phyloP scores from a whole-genome alignment of 2,329 filamentous ascomycete genomes.

The Cytospora piceicola region DNA sequence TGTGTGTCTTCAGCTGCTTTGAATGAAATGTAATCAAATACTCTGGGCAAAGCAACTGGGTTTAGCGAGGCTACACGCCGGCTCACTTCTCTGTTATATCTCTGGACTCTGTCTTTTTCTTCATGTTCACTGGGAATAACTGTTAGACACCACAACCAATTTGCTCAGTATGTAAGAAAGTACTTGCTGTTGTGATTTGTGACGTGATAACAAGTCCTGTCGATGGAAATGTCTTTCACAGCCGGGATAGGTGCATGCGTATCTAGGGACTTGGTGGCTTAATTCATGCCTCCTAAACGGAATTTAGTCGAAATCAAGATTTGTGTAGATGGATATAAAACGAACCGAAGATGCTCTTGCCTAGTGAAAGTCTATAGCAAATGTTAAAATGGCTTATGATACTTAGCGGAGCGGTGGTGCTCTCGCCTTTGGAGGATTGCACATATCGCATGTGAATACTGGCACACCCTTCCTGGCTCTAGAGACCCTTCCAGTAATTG shows the following conservation, averaged over 20 bases:
- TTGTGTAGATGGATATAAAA: conserved; percentile 4
- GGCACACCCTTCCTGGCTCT: conserved; percentile 61
- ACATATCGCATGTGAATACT: conserved; percentile 58
- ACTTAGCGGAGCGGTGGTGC: not conserved
- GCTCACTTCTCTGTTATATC: no score
- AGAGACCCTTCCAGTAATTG: conserved; percentile 59
- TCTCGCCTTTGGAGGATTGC: conserved; percentile 54
- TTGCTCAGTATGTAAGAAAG: not conserved
- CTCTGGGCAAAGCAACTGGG: no score
- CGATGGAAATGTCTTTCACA: conserved; percentile 63
- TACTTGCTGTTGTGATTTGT: conserved; percentile 56
- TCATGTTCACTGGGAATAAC: no score
- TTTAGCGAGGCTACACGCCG: no score
- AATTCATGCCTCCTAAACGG: conserved; percentile 59
- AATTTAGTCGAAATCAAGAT: conserved; percentile 34
- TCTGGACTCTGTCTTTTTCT: no score
- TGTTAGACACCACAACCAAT: no score
- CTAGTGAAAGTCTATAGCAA: conserved; percentile 60
- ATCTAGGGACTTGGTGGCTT: conserved; percentile 59
- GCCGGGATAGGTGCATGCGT: conserved; percentile 54
- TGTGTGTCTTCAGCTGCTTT: no score
- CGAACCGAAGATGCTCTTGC: conserved; percentile 64
- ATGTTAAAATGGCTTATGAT: not conserved
- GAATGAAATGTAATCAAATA: no score
- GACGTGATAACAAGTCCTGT: conserved; percentile 61